Percentiles rank a stretch among this genome's conserved stretches.
phyloP scores from a whole-genome alignment of 164 flowering plant genomes.

The Sedum album region DNA sequence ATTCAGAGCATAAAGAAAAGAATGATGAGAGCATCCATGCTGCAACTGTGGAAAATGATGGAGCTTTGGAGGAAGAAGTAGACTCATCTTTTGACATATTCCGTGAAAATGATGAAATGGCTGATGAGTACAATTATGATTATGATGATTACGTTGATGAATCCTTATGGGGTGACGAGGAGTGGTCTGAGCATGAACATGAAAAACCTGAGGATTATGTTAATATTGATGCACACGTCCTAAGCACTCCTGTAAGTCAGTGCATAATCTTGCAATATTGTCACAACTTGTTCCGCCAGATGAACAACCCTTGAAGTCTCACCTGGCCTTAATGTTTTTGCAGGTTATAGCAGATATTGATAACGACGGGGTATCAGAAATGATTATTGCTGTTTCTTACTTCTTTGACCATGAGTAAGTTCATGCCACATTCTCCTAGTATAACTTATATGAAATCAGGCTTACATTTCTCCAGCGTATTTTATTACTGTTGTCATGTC shows the following conservation, averaged over 20 bases:
- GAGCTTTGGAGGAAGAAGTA: slow-evolving; percentile 73
- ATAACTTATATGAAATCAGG: not conserved
- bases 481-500: not conserved
- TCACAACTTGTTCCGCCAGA: not conserved
- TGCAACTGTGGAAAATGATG: slow-evolving; percentile 81
- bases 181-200: slow-evolving; percentile 73
- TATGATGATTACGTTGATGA: slow-evolving; percentile 98
- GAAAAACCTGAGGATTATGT: slow-evolving; percentile 80
- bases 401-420: slow-evolving; percentile 99
- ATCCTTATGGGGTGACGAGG: slow-evolving; percentile 94
- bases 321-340: slow-evolving; percentile 8
- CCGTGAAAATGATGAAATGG: slow-evolving; percentile 82
- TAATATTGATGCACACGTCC: slow-evolving; percentile 77
- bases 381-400: slow-evolving; percentile 93
- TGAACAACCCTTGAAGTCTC: not conserved
- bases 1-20: slow-evolving; percentile 28
- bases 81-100: slow-evolving; percentile 89
- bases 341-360: slow-evolving; percentile 98
- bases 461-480: not conserved
- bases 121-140: slow-evolving; percentile 93
- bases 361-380: slow-evolving; percentile 84
- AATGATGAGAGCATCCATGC: slow-evolving; percentile 22
- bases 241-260: slow-evolving; percentile 85
- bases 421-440: slow-evolving; percentile 1
- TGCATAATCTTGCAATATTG: not conserved